phyloP scores from a whole-genome alignment of 192 early-diverging fungal species.

The Coemansia sp. region DNA sequence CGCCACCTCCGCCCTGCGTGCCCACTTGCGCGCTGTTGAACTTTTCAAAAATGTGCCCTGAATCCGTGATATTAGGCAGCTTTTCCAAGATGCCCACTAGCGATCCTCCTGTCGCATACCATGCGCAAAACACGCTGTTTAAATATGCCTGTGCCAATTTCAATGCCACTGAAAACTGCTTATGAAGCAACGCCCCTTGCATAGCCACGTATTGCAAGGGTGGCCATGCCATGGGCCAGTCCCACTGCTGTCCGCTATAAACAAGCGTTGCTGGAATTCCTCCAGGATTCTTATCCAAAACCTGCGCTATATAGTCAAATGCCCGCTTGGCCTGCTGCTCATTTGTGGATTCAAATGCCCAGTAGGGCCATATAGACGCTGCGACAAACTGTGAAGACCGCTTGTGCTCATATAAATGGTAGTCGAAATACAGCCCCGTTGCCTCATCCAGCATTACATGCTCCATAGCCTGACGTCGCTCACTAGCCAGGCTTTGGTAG shows the following conservation, averaged over 20 bases:
- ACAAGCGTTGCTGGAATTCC: slow-evolving; percentile 60
- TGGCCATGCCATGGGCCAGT: slow-evolving; percentile 70
- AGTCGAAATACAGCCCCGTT: slow-evolving; percentile 58
- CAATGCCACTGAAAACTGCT: slow-evolving; percentile 15
- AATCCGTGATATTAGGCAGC: slow-evolving; percentile 41
- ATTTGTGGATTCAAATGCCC: slow-evolving; percentile 50
- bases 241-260: slow-evolving; percentile 70
- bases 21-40: slow-evolving; percentile 57
- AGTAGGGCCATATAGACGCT: slow-evolving; percentile 63
- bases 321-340: slow-evolving; percentile 17
- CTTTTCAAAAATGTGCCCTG: slow-evolving; percentile 77
- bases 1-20: slow-evolving; percentile 60
- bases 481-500: slow-evolving; percentile 28
- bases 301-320: slow-evolving; percentile 36
- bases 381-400: slow-evolving; percentile 44
- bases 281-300: slow-evolving; percentile 56
- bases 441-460: slow-evolving; percentile 55
- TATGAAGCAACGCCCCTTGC: slow-evolving; percentile 44
- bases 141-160: slow-evolving; percentile 56
- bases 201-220: slow-evolving; percentile 60
- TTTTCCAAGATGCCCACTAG: slow-evolving; percentile 53
- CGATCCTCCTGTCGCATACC: slow-evolving; percentile 66
- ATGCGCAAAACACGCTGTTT: slow-evolving; percentile 62
- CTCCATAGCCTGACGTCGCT: slow-evolving; percentile 53
- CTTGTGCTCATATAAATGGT: slow-evolving; percentile 40